Base-by-base conservation (phyloP, 2,329 filamentous ascomycete genomes). In the Neofusicoccum kwambonambiense region DNA sequence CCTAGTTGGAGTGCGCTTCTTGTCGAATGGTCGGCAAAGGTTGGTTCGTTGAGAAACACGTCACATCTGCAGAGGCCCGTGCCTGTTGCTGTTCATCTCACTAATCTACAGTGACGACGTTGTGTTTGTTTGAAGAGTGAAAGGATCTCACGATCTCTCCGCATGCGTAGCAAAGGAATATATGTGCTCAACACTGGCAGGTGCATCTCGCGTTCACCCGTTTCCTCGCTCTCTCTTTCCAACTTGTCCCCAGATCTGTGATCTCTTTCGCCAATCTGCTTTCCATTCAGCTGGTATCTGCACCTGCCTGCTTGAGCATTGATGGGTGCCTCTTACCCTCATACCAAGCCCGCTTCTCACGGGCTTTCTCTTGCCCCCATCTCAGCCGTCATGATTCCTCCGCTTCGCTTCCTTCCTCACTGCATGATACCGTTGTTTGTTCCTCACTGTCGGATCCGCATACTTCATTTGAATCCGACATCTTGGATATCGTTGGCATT, bases 401-500 rank as follows among this genome's bases (percentile, higher is more conserved):
- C 44, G 22, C 8, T 35, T 39, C 19, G n/a, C 17, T 37, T 27
- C 11, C n/a, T 19, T 54, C 61, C 13, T 51, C 60, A 6, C 27
- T 39, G 37, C 41, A 60, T 58, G 54, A 58, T 60, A 60, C 56
- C n/a, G 42, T 11, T 27, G 42, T 34, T 54, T 63, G 39, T 45
- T 15, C 49, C 27, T 11, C 61, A 19, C 50, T 4, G 31, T 42
- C 35, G 61, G 49, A 63, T 45, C 39, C 37, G 41, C 61, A 63
- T 63, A 44, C 27, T 54, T 63, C 50, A 17, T 54, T 44, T 54
- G 49, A 27, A 9, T 31, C 31, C 41, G 31, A 9, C 61, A 35
- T 54, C 15, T 63, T 63, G 61, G 49, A 54, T 63, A 63, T 54
- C 34, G 35, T 63, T 63, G 61, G 61, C 49, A 63, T 11, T n/a